Evolutionary conservation across 306 rosid genomes (phyloP).

Genomic region (Lablab purpureus): DNA sequence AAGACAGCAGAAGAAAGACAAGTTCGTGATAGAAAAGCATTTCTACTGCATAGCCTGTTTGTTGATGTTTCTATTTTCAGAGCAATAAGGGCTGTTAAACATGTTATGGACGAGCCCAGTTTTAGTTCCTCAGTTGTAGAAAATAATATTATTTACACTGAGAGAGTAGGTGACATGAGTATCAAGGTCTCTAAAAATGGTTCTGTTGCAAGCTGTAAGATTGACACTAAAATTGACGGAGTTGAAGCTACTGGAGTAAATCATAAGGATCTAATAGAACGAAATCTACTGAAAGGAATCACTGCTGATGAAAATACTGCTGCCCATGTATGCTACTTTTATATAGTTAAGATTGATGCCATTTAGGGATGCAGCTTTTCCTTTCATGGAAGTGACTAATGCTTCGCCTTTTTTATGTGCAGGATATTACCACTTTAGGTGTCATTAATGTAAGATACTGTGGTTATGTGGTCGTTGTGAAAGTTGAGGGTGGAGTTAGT

Average conservation of each 20-base stretch:
- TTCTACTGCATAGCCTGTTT: slow-evolving; percentile 92
- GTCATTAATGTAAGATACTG: slow-evolving; percentile 84
- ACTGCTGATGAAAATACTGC: slow-evolving; percentile 99
- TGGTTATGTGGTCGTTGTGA: slow-evolving; percentile 79
- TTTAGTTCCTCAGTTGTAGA: slow-evolving; percentile 51
- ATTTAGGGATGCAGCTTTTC: slow-evolving; percentile 39
- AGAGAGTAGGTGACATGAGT: slow-evolving; percentile 82
- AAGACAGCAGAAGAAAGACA: slow-evolving; percentile 94
- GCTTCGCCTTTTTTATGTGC: slow-evolving; percentile 53
- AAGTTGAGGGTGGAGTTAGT: slow-evolving; percentile 67
- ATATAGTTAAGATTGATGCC: slow-evolving; percentile 37
- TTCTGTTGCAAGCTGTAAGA: slow-evolving; percentile 79
- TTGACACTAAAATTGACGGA: slow-evolving; percentile 94
- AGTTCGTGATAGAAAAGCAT: slow-evolving; percentile 91
- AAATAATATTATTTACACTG: slow-evolving; percentile 56
- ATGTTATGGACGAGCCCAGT: slow-evolving; percentile 59
- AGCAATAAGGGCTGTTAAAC: slow-evolving; percentile 73
- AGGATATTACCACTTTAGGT: slow-evolving; percentile 88
- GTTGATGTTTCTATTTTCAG: slow-evolving; percentile 88
- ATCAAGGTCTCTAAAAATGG: slow-evolving; percentile 77
- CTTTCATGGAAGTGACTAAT: slow-evolving; percentile 36
- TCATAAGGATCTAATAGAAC: slow-evolving; percentile 66
- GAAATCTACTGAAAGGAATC: slow-evolving; percentile 93
- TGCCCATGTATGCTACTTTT: slow-evolving; percentile 80
- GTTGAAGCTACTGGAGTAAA: slow-evolving; percentile 74